Evolutionary conservation across 140 eudicot genomes (phyloP), one percentile per base, ranked within the genome.

Genomic region (Oenanthe javanica): DNA sequence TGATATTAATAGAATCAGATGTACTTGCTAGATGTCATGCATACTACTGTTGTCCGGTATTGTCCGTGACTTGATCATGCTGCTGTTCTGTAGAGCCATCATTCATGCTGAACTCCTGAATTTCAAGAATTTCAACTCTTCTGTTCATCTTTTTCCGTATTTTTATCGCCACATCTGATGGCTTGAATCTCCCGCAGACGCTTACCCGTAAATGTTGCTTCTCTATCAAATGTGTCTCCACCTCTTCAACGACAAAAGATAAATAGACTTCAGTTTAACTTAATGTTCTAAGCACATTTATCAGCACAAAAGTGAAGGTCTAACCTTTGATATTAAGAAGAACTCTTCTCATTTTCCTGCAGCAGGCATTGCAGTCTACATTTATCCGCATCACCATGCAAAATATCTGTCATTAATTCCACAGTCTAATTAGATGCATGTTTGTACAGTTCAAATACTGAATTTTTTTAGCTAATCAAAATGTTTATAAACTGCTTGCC

Each of bases 361-460:
- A 90, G 80, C 98, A 94, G 5, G 92, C 86, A 81, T 88, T 88
- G 87, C 98, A 94, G 81, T 94, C 98, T 50, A 91, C 84, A 46
- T 86, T 88, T 36, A 94, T 78, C 96, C 97, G 87, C 93, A 94
- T 86, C 75, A 90, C 92, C 98, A 94, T 94, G 86, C 97, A 87
- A 82, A 83, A 83, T 64, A 86, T 83, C 96, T 91, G 89, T 8
- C 50, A 43, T 47, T 80, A 31, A 25, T 66, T 27, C 31, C n/a
- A 66, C 43, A 50, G 61, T 70, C 18, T 16, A 2, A 9, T 50
- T 6, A 48, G 46, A 78, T 67, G 49, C 13, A 0, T 21, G 4
- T 2, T n/a, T n/a, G n/a, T n/a, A 5, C 79, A 2, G 25, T 12
- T 25, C 38, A 75, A 27, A 13, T 13, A 15, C 38, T 16, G 12